Conservation (phyloP, 257 asterid genomes). For the Cordia subcordata region DNA sequence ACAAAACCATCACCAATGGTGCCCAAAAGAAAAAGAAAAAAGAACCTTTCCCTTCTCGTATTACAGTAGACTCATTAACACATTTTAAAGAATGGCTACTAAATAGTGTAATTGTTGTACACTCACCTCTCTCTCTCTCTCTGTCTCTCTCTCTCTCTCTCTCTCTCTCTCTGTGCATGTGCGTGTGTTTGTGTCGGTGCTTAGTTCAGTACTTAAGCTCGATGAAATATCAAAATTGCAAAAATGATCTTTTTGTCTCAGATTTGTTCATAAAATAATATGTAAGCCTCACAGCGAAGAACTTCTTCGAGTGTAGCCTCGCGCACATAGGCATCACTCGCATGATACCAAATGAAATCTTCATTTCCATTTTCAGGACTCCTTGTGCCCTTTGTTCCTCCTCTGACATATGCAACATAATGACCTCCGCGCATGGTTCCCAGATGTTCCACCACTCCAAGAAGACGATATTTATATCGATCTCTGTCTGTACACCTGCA, state of each 20-base stretch:
- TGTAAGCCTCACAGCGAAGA: slow-evolving; percentile 65
- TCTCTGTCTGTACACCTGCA: slow-evolving; percentile 44
- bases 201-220: not conserved
- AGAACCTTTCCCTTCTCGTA: slow-evolving; percentile 14
- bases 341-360: slow-evolving; percentile 56
- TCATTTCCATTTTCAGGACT: slow-evolving; percentile 11
- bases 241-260: slow-evolving; percentile 29
- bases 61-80: slow-evolving; percentile 23
- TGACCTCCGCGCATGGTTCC: slow-evolving; percentile 94
- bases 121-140: slow-evolving; percentile 21
- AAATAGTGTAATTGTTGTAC: slow-evolving; percentile 17
- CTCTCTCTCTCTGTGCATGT: slow-evolving; percentile 13
- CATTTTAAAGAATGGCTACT: slow-evolving; percentile 40
- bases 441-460: slow-evolving; percentile 79
- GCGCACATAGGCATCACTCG: slow-evolving; percentile 69
- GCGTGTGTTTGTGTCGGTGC: too few species aligned
- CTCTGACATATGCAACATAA: slow-evolving; percentile 73
- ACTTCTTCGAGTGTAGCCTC: slow-evolving; percentile 64
- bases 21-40: not conserved
- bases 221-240: slow-evolving; percentile 23
- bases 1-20: not conserved
- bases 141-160: slow-evolving; percentile 19
- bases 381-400: slow-evolving; percentile 24
- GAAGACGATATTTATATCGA: slow-evolving; percentile 36
- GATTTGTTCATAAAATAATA: slow-evolving; percentile 69